Evolutionary conservation across 306 rosid genomes (phyloP), one percentile per base, ranked within the genome.

Genomic region (Dalbergia oliveri): DNA sequence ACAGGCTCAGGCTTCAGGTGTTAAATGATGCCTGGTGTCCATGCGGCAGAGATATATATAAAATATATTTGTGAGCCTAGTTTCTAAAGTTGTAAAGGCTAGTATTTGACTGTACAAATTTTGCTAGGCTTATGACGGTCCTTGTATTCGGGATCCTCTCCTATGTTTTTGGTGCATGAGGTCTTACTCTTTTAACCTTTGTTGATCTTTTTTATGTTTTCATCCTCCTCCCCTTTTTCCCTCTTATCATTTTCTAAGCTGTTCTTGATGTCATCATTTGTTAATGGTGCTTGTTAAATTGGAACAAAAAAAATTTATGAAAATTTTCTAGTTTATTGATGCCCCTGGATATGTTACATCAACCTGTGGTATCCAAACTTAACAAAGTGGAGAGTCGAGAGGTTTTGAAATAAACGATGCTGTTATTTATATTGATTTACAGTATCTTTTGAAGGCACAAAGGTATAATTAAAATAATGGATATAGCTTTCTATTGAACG

Each of bases 11-110:
- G 16, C 18, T 66, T 84, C 77, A 77, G 86, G 81, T 81, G 84
- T 76, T 81, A 84, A 71, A 85, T 72, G 72, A 23, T 73, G 81
- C 85, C 89, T 73, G 87, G 82, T 73, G 77, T 81, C 74, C 81
- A 78, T 72, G 85, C 86, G 75, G 91, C 85, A 79, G 87, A 87
- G 88, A 83, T 62, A 80, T 65, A 87, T 87, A 82, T 69, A 79
- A 66, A 9, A 26, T 43, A 26, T 43, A n/a, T 77, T 78, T 79
- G 57, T 79, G 82, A 72, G 75, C 80, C 80, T 79, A 82, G 82
- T 66, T 82, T 49, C 14, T 69, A 37, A 75, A 50, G 65, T 64
- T 82, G 89, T 86, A 86, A 81, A 82, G 73, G 76, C 59, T 47
- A 65, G 58, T 79, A 43, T 66, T 50, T 69, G 82, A 75, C 84